Evolutionary conservation across 2,329 filamentous ascomycete species (phyloP), one percentile per base, ranked within the genome.

Genomic region (Septoria linicola): DNA sequence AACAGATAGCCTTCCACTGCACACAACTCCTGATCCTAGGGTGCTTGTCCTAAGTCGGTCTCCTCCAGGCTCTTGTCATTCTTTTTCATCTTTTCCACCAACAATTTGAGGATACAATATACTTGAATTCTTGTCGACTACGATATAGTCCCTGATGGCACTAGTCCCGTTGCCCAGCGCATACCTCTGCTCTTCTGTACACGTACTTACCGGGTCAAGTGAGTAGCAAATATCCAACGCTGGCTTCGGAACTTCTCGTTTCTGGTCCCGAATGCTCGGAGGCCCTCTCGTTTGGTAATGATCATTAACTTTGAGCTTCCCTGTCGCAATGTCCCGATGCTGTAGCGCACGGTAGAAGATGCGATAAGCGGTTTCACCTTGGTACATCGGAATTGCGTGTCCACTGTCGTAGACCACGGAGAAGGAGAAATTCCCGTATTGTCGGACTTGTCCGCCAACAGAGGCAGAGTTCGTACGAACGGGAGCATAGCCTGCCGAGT

Each of bases 301-400:
- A n/a, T n/a, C n/a, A n/a, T n/a, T n/a, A n/a, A n/a, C n/a, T n/a
- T n/a, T n/a, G n/a, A n/a, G n/a, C n/a, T n/a, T 21, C 2, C 75
- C 75, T 2, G 70, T 73, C 8, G 73, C 70, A 32, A 77, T 69
- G 49, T 77, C 75, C 10, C 63, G 65, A 25, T 76, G 73, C 56
- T 71, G 66, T 3, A 78, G 68, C 16, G 74, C 69, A 8, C 77
- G 71, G n/a, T 66, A 68, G 59, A 79, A 79, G 48, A 79, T 71
- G 5, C 66, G 70, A 59, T 73, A 79, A 0, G 72, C 70, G 0
- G 77, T 77, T 57, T 79, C 72, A 3, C 73, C 73, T 51, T 75
- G 72, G 51, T 74, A 72, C 2, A 70, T 70, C 1, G 76, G 72
- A 1, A 76, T 70, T 42, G 74, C 69, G 55, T 79, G 77, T 13